Base-by-base conservation (phyloP, 2,329 filamentous ascomycete species). In the Periconia sp. region DNA sequence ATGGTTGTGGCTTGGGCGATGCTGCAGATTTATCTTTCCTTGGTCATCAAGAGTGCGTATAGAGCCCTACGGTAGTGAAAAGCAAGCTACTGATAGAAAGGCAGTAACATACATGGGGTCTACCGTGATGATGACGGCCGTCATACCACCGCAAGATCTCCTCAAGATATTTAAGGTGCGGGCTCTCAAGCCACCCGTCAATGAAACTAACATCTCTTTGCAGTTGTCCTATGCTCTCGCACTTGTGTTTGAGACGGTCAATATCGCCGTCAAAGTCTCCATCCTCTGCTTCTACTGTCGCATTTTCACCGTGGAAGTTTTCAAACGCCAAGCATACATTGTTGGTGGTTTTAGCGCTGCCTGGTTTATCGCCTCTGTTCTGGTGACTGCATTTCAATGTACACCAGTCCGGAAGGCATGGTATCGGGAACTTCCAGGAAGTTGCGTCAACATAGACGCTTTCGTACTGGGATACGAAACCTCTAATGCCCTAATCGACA, bases 401-500 rank as follows among this genome's bases (percentile, higher is more conserved):
- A n/a, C 31, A 5, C 36, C 36, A 4, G 17, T 39, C 5, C 36
- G 21, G 9, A 39, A 39, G 25, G 36, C n/a, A 7, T 39, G 36
- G 36, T 5, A 31, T 18, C 9, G 17, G 13, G 17, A 17, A 12
- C n/a, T 17, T 5, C 24, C 24, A 10, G 36, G 36, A 10, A 7
- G n/a, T 8, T 39, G 36, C 18, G n/a, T 39, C 13, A 31, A 31
- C 16, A 13, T 31, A 8, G 25, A 30, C 12, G 13, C 7, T 21
- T 29, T 31, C 17, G 22, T 39, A 8, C 23, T 39, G 23, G 36
- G 36, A 8, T 39, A 39, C 19, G 36, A 39, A 18, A 9, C 31
- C 24, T 18, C 25, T 8, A 39, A 39, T 23, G 36, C 26, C 5
- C 8, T 39, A 5, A 7, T 39, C 10, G 36, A 39, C 17, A 19